Conservation (phyloP, 768 basidiomycete genomes). For the Galerina sulciceps region DNA sequence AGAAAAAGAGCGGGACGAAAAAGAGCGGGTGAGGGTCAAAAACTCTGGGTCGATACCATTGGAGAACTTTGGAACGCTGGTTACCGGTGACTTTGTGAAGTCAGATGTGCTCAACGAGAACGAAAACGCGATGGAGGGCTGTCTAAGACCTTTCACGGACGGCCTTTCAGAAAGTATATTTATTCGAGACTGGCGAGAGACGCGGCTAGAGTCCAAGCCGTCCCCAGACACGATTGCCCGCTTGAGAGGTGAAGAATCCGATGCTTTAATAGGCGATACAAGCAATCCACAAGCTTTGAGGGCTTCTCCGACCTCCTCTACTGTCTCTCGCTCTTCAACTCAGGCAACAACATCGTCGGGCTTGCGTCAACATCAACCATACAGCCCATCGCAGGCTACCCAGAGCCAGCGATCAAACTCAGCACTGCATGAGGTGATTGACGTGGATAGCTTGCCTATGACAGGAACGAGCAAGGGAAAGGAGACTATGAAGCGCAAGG, state of each 20-base stretch:
- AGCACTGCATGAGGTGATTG: conserved; percentile 40
- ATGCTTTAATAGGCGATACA: conserved; percentile 14
- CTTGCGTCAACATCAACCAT: conserved; percentile 40
- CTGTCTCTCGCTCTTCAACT: conserved; percentile 46
- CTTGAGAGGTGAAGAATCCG: conserved; percentile 24
- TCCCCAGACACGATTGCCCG: conserved; percentile 19
- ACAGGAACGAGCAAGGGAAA: conserved; percentile 9
- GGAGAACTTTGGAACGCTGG: conserved; percentile 67
- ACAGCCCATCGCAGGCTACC: conserved; percentile 52
- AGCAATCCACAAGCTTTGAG: conserved; percentile 20
- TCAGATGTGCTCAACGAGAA: conserved; percentile 29
- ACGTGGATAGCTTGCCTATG: conserved; percentile 40
- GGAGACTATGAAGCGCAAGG: conserved; percentile 57
- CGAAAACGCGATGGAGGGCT: conserved; percentile 42
- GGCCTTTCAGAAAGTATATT: conserved; percentile 68
- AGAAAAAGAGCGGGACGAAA: conserved; percentile 43
- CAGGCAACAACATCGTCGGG: conserved; percentile 53
- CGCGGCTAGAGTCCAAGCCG: conserved; percentile 46
- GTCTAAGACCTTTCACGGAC: conserved; percentile 68
- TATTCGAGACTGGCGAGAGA: conserved; percentile 79
- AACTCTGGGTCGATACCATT: conserved; percentile 76
- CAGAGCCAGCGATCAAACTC: conserved; percentile 46
- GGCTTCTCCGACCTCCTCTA: conserved; percentile 48
- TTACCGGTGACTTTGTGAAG: conserved; percentile 64
- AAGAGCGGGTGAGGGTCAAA: conserved; percentile 42